Evolutionary conservation across 441 rosid species (phyloP).

Genomic region (Populus hybrid): DNA sequence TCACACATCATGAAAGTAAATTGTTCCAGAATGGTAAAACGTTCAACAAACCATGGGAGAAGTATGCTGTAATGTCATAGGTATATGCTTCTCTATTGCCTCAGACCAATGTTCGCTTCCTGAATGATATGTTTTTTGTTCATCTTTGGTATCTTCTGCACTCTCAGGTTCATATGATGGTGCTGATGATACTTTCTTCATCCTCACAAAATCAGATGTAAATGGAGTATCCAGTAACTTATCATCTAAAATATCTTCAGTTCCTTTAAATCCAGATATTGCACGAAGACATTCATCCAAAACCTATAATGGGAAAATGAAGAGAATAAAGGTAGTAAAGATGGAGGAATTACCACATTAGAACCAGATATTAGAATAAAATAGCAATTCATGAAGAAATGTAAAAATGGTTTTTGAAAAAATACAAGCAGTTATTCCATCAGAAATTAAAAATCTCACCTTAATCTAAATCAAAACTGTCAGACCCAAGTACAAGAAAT

Average conservation of each 20-base stretch:
- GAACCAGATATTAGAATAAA: background rate
- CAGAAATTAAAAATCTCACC: background rate
- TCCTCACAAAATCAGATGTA: slow-evolving; percentile 74
- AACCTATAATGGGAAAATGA: slow-evolving; percentile 44
- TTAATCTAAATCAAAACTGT: background rate
- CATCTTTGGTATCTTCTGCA: slow-evolving; percentile 38
- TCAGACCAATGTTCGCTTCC: slow-evolving; percentile 74
- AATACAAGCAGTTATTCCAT: background rate
- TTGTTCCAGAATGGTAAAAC: slow-evolving; percentile 10
- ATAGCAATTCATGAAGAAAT: background rate
- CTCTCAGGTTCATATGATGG: slow-evolving; percentile 61
- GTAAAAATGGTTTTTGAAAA: background rate
- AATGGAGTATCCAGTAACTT: slow-evolving; percentile 66
- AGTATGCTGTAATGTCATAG: slow-evolving; percentile 52
- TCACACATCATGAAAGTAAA: background rate
- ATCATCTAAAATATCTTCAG: slow-evolving; percentile 72
- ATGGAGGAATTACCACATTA: background rate
- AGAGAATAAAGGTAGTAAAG: background rate
- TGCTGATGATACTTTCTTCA: slow-evolving; percentile 77
- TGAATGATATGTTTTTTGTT: slow-evolving; percentile 34
- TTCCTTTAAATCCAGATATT: slow-evolving; percentile 88
- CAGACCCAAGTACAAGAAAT: background rate
- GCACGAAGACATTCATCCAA: slow-evolving; percentile 93
- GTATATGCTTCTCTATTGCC: slow-evolving; percentile 69
- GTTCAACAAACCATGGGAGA: slow-evolving; percentile 70